Conservation (phyloP, 345 rosid species). For the Mangifera indica region DNA sequence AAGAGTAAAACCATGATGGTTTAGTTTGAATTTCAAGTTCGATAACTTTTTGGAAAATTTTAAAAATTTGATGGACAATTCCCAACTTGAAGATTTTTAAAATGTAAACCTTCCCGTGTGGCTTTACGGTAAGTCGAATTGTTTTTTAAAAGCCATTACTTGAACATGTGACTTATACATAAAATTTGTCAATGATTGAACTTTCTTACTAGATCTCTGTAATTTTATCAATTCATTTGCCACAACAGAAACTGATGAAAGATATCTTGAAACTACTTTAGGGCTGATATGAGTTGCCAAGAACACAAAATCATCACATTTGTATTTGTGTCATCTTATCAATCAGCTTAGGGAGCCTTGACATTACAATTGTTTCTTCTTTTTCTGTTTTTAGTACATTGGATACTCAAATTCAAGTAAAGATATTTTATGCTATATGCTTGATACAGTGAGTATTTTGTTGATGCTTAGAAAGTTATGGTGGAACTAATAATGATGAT, state of each 20-base stretch:
- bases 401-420: not conserved
- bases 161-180: not conserved
- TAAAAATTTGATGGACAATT: too few relatives aligned
- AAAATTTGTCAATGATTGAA: not conserved
- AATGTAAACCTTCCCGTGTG: too few relatives aligned
- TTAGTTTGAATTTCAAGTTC: too few relatives aligned
- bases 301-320: not conserved
- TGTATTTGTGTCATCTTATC: not conserved
- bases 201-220: not conserved
- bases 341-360: constrained; percentile 1
- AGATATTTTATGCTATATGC: too few relatives aligned
- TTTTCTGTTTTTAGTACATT: not conserved
- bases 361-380: not conserved
- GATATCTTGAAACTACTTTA: not conserved
- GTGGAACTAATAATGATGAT: too few relatives aligned
- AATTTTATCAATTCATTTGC: not conserved
- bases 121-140: not conserved
- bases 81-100: too few relatives aligned
- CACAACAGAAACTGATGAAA: not conserved
- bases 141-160: not conserved
- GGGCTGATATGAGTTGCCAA: not conserved
- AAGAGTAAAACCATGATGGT: too few relatives aligned
- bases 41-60: too few relatives aligned
- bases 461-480: too few relatives aligned
- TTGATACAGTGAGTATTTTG: too few relatives aligned